phyloP scores from a whole-genome alignment of 2,329 filamentous ascomycete genomes.

The Paracoccidioides lutzii region DNA sequence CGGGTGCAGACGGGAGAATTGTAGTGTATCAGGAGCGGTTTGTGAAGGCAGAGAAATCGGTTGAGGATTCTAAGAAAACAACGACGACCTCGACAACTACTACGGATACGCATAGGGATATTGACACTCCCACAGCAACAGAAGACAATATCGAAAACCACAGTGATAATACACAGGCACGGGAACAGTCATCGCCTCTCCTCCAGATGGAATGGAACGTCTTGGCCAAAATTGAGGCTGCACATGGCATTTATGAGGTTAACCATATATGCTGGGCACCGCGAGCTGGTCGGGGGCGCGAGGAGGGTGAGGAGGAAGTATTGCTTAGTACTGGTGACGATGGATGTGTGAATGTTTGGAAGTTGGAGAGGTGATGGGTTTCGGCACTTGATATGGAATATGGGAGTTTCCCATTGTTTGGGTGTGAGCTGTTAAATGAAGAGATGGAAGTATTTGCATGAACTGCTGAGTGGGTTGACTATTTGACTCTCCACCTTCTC shows the following conservation, averaged over 20 bases:
- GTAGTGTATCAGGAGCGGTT: conserved; percentile 59
- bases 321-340: conserved; percentile 87
- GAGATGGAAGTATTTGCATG: too few species aligned
- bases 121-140: neutral
- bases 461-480: too few species aligned
- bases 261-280: conserved; percentile 86
- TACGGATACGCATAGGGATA: neutral
- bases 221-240: conserved; percentile 54
- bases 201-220: conserved; percentile 53
- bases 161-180: neutral
- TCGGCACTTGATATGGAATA: neutral
- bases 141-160: neutral
- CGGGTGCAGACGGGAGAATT: conserved; percentile 73
- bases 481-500: too few species aligned
- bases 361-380: conserved; percentile 26
- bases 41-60: conserved; percentile 4
- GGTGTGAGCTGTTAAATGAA: too few species aligned
- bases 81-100: neutral
- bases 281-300: conserved; percentile 48
- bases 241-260: conserved; percentile 85
- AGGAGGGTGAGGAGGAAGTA: conserved; percentile 57
- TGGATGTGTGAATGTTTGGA: conserved; percentile 76
- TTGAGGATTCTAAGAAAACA: neutral
- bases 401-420: too few species aligned
- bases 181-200: neutral